phyloP scores from a whole-genome alignment of 208 protist genomes.

The Trypanosomatidae sp. region DNA sequence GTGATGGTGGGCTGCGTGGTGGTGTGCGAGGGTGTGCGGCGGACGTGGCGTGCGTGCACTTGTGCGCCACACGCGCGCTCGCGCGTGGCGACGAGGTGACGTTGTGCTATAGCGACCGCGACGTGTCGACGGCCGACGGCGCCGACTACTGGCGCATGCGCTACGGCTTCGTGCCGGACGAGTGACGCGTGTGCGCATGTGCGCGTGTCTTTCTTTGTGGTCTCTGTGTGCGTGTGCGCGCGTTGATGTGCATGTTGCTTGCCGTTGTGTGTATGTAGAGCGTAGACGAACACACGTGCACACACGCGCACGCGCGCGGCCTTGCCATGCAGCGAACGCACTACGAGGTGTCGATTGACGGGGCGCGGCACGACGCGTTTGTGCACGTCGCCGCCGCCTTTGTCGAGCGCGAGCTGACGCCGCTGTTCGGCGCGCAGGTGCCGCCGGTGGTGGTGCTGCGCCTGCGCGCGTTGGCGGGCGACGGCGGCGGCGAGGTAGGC shows the following conservation, averaged over 20 bases:
- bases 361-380: conserved; percentile 45
- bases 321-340: conserved; percentile 11
- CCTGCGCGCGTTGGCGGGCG: conserved; percentile 24
- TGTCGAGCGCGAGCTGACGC: conserved; percentile 16
- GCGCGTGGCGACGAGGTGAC: conserved; percentile 34
- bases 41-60: conserved; percentile 26
- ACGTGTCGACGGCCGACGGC: conserved; percentile 27
- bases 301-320: background rate
- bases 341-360: conserved; percentile 47
- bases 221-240: too few relatives aligned
- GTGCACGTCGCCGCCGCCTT: conserved; percentile 42
- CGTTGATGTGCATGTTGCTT: too few relatives aligned
- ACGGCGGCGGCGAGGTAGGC: too few relatives aligned
- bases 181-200: too few relatives aligned
- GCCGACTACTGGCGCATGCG: conserved; percentile 64
- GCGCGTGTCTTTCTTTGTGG: too few relatives aligned
- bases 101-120: conserved; percentile 27
- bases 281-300: background rate
- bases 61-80: conserved; percentile 26
- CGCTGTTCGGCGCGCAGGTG: conserved; percentile 26
- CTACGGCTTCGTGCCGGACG: conserved; percentile 57
- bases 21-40: conserved; percentile 20
- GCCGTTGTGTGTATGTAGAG: too few relatives aligned
- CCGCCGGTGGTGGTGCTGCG: conserved; percentile 42
- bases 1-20: conserved; percentile 7